Evolutionary conservation across 208 protist genomes (phyloP).

Genomic region (Lotmaria passim): DNA sequence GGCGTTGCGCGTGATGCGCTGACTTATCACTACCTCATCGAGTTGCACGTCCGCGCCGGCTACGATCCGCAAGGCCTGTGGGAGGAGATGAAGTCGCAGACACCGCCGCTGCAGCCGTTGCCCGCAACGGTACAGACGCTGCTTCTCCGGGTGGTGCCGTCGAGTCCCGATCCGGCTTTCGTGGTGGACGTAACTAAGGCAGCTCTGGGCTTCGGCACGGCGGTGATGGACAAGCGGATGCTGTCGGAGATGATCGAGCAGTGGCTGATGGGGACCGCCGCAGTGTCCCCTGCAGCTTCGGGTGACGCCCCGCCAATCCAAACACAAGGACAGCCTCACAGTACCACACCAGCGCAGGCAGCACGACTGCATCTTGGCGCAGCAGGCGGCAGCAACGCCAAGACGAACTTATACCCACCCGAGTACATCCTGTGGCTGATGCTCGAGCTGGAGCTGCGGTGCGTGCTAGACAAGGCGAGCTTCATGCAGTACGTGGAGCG

Average conservation of each 20-base stretch:
- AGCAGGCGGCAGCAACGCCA: slow-evolving; percentile 6
- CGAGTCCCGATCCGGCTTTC: slow-evolving; percentile 51
- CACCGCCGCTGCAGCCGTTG: slow-evolving; percentile 49
- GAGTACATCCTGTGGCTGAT: slow-evolving; percentile 85
- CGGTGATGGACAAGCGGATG: slow-evolving; percentile 72
- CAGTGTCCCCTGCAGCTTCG: slow-evolving; percentile 2
- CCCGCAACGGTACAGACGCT: slow-evolving; percentile 72
- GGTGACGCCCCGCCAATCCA: neutral
- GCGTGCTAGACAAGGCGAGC: slow-evolving; percentile 73
- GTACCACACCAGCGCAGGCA: too few relatives aligned
- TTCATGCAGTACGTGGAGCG: slow-evolving; percentile 82
- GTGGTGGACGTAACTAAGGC: slow-evolving; percentile 73
- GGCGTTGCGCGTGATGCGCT: slow-evolving; percentile 53
- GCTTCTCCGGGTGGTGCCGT: slow-evolving; percentile 70
- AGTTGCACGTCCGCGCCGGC: slow-evolving; percentile 78
- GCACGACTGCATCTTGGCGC: too few relatives aligned
- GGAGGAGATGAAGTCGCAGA: slow-evolving; percentile 57
- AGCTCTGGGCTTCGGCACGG: slow-evolving; percentile 55
- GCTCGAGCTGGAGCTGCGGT: slow-evolving; percentile 84
- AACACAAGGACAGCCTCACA: slow-evolving; percentile 7
- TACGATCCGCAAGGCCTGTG: slow-evolving; percentile 71
- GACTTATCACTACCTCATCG: slow-evolving; percentile 86
- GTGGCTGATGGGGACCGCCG: slow-evolving; percentile 39
- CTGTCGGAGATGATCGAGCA: slow-evolving; percentile 67
- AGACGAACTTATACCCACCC: slow-evolving; percentile 51